Conservation (phyloP, 208 protist genomes). For the Leishmania tropica region DNA sequence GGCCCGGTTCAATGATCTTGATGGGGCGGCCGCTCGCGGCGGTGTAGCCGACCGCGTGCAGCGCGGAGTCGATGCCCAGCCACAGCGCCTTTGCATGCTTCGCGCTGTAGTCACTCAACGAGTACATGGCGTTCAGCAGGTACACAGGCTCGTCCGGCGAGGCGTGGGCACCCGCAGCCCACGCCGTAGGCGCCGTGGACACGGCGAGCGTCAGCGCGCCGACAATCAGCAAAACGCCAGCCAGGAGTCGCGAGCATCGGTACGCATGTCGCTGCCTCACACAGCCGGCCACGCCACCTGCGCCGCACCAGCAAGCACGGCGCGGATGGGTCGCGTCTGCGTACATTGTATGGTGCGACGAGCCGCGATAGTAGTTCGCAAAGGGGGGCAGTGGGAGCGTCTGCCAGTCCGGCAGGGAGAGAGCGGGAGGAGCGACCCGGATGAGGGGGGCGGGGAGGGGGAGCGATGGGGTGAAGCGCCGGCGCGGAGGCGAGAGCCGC, state of each 20-base stretch:
- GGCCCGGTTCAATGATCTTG: conserved; percentile 10
- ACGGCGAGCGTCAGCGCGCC: neutral
- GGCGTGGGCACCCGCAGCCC: neutral
- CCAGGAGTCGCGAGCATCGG: neutral
- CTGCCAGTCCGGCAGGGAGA: neutral
- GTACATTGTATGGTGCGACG: neutral
- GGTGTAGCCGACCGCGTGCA: conserved; percentile 23
- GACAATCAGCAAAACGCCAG: neutral
- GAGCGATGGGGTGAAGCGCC: neutral
- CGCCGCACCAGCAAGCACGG: neutral
- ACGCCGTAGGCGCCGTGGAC: neutral
- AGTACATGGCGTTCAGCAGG: conserved; percentile 30
- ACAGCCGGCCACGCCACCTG: neutral
- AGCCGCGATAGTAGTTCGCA: neutral
- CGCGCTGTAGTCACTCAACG: neutral
- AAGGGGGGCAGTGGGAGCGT: neutral
- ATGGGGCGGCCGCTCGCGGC: conserved; percentile 16
- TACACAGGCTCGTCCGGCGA: conserved; percentile 5
- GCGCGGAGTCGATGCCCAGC: conserved; percentile 25
- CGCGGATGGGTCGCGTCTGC: neutral
- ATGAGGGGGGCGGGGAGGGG: neutral
- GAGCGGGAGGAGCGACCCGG: neutral
- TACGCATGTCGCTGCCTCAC: neutral
- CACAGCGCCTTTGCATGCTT: conserved; percentile 21
- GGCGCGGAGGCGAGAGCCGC: neutral